Evolutionary conservation across 2,329 filamentous ascomycete species (phyloP).

Genomic region (Fusarium cicatricum): DNA sequence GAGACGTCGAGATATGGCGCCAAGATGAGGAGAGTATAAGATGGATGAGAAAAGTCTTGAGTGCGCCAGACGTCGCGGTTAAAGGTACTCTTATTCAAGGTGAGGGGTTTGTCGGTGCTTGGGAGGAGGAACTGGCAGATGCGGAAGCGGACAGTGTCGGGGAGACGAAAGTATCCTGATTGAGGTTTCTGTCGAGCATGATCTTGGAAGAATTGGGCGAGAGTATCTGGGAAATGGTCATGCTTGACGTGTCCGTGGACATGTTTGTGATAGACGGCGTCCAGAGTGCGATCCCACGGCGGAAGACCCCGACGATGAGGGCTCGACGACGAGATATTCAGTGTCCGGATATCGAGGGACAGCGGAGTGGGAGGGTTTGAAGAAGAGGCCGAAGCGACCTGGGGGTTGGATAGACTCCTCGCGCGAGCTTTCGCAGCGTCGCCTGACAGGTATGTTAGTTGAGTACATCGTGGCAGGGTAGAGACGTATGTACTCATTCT

Average conservation of each 20-base stretch:
- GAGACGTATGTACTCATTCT: conserved; percentile 28
- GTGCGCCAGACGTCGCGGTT: conserved; percentile 47
- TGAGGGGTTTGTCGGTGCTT: conserved; percentile 35
- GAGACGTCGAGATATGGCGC: conserved; percentile 43
- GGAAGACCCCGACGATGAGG: conserved; percentile 34
- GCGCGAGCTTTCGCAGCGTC: conserved; percentile 13
- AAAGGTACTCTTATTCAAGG: conserved; percentile 42
- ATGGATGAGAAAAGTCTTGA: conserved; percentile 45
- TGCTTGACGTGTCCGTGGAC: conserved; percentile 7
- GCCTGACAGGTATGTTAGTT: conserved; percentile 1
- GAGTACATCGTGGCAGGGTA: not conserved
- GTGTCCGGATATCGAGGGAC: not conserved
- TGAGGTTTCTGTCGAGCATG: conserved; percentile 13
- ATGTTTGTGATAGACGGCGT: conserved; percentile 46
- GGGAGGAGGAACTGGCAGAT: conserved; percentile 43
- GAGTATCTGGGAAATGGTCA: conserved; percentile 27
- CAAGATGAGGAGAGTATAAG: conserved; percentile 37
- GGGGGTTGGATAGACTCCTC: conserved; percentile 28
- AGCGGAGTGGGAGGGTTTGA: conserved; percentile 7
- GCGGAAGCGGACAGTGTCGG: conserved; percentile 36
- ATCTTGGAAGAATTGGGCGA: conserved; percentile 37
- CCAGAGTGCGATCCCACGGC: conserved; percentile 49
- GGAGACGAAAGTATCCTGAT: conserved; percentile 38
- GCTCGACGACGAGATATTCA: not conserved
- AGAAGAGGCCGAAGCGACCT: not conserved